Evolutionary conservation across 2,329 filamentous ascomycete species (phyloP), one percentile per base, ranked within the genome.

Genomic region (Penicillium crustosum): DNA sequence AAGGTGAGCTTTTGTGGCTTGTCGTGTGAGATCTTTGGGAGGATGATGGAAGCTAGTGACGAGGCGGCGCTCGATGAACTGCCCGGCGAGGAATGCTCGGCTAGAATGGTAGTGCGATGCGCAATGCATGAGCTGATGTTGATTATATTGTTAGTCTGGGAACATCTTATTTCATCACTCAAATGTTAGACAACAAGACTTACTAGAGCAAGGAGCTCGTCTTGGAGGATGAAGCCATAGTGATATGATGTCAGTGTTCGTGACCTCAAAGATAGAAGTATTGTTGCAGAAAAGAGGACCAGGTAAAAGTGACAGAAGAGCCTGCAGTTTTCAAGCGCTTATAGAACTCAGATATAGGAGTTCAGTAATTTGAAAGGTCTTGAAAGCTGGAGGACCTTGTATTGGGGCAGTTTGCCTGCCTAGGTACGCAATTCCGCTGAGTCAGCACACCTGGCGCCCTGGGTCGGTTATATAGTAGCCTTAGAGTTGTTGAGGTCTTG

Each of bases 1-100:
- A 96, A 97, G 54, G 93, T 97, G 65, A 96, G 86, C 78, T 97
- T 97, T 72, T 96, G 87, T 1, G 92, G 83, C 31, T 83, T 80
- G 63, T 82, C 78, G 79, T 99, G 94, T 55, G 84, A 83, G 81
- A 99, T 96, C 76, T 96, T 96, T 58, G 95, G 94, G 44, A 99
- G 91, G 79, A 99, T 92, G 68, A 97, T 82, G 44, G 92, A 94
- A 66, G 93, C 91, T 68, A 97, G 89, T 13, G 89, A 92, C 5
- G 91, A 95, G 62, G 92, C 90, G 68, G 91, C 92, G 57, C 91
- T 90, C 66, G 91, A 87, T 42, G 89, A 91, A 10, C 89, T 88
- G 61, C 92, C 89, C 2, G 91, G 91, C 35, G 91, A 88, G 49
- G 91, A 95, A 80, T 95, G 93, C 79, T 99, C 94, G 70, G 90